These are phyloP conservation scores for Sporisorium exsertum DNA, from an alignment of 1,284 basidiomycete species.

Conservation along the genomic window DNA sequence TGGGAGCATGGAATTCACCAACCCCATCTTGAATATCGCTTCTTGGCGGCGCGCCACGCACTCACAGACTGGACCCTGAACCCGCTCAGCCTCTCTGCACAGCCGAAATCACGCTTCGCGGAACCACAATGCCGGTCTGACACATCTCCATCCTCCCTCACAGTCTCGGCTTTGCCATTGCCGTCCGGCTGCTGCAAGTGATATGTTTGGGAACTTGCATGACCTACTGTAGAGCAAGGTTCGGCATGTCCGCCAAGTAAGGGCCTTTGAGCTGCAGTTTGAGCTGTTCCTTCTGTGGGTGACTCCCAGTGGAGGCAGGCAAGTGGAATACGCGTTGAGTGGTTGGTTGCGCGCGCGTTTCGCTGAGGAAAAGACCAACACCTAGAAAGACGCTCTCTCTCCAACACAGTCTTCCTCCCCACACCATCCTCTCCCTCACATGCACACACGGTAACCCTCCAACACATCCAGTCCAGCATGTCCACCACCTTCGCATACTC, in stretches of 20 bases:
- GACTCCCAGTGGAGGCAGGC: too few species aligned
- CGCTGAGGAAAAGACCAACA: slow-evolving; percentile 30
- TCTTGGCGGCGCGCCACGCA: not conserved
- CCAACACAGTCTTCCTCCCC: not conserved
- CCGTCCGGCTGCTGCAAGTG: too few species aligned
- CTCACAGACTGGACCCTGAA: slow-evolving; percentile 32
- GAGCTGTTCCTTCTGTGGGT: too few species aligned
- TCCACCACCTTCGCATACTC: slow-evolving; percentile 17
- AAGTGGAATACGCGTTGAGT: slow-evolving; percentile 30
- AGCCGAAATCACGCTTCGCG: not conserved
- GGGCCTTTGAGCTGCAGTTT: too few species aligned
- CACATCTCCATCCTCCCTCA: not conserved
- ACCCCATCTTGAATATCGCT: not conserved
- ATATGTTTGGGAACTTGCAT: too few species aligned
- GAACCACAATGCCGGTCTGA: slow-evolving; percentile 4
- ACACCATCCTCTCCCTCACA: not conserved
- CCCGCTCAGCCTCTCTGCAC: not conserved
- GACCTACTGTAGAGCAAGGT: not conserved
- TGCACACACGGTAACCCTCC: too few species aligned
- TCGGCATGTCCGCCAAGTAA: not conserved
- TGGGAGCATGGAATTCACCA: not conserved
- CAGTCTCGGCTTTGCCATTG: not conserved
- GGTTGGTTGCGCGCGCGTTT: slow-evolving; percentile 22
- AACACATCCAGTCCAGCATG: slow-evolving; percentile 8
- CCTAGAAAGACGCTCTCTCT: not conserved